Evolutionary conservation across 2,329 filamentous ascomycete species (phyloP).

Genomic region (Chaetomiaceae sp.): DNA sequence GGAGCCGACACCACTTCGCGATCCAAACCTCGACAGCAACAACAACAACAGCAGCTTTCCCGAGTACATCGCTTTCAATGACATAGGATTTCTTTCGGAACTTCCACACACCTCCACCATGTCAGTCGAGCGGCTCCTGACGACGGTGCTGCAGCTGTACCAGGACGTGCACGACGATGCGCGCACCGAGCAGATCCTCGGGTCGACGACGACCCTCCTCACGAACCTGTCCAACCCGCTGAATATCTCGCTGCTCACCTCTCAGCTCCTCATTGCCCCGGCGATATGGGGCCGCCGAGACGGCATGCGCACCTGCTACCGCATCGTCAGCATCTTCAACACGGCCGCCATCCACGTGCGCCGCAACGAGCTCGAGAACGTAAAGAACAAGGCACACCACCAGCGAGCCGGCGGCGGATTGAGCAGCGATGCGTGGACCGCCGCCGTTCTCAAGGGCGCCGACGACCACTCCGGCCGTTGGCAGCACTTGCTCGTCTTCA

Average conservation of each 20-base stretch:
- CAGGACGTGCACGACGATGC: constrained; percentile 49
- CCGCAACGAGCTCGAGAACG: constrained; percentile 41
- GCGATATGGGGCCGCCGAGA: constrained; percentile 59
- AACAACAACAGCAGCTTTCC: not conserved
- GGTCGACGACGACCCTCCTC: constrained; percentile 63
- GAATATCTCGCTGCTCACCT: constrained; percentile 68
- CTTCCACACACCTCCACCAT: constrained; percentile 37
- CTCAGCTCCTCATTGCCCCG: constrained; percentile 66
- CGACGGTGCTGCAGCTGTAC: constrained; percentile 59
- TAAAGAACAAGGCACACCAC: constrained; percentile 20
- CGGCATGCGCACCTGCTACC: constrained; percentile 57
- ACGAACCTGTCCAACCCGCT: constrained; percentile 68
- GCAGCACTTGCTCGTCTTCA: constrained; percentile 79
- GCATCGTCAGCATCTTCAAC: constrained; percentile 68
- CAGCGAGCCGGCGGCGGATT: constrained; percentile 39
- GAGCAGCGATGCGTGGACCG: constrained; percentile 50
- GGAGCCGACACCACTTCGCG: not conserved
- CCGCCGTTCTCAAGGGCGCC: constrained; percentile 53
- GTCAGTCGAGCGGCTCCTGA: constrained; percentile 64
- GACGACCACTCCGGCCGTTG: constrained; percentile 62
- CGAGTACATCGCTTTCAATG: not conserved
- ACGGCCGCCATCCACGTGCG: constrained; percentile 56
- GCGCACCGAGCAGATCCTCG: constrained; percentile 55
- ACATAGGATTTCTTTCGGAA: not conserved
- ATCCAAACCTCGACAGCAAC: not conserved